Percentiles rank a stretch among this genome's conserved stretches.
These are phyloP conservation scores for Botrytis byssoidea DNA, from an alignment of 2,329 filamentous ascomycete species.

Conservation along the genomic window DNA sequence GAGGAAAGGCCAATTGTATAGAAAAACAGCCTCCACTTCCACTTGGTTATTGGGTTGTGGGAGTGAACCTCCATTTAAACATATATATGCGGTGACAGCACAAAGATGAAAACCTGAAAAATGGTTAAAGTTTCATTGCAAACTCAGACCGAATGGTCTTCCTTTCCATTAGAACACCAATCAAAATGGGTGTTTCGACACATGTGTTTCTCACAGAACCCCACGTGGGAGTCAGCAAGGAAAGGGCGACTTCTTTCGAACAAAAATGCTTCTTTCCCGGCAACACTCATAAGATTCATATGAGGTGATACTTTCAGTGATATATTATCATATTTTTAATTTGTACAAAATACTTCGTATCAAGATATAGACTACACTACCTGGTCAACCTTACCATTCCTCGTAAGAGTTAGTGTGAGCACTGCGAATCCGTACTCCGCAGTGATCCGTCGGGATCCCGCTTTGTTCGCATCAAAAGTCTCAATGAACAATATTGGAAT, in stretches of 20 bases:
- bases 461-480: neutral
- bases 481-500: no score
- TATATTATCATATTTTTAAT: neutral
- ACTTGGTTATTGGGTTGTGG: neutral
- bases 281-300: neutral
- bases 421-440: neutral
- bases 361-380: neutral
- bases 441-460: constrained; percentile 13
- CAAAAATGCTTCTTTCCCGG: neutral
- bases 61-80: neutral
- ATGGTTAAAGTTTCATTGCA: neutral
- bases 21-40: neutral
- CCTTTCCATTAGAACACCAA: constrained; percentile 5
- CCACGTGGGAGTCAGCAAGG: neutral
- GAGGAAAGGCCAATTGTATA: neutral
- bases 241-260: neutral
- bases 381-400: neutral
- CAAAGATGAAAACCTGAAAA: neutral
- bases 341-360: neutral
- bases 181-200: neutral
- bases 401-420: neutral
- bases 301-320: neutral
- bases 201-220: neutral
- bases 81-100: neutral
- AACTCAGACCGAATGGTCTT: neutral